Evolutionary conservation across 345 rosid species (phyloP).

Genomic region (Aurinia saxatilis): DNA sequence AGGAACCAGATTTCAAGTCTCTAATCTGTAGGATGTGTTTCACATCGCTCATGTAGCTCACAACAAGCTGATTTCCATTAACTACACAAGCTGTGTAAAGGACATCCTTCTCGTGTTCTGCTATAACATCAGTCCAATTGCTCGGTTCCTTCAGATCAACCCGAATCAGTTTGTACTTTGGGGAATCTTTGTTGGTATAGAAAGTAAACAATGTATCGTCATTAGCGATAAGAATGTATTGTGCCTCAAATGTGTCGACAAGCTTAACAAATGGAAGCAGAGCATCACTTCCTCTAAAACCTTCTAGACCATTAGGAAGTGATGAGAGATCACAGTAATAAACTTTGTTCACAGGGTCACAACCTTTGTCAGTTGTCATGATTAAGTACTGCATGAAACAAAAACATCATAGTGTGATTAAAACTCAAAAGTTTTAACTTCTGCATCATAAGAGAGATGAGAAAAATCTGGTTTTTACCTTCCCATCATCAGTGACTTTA

Average conservation of each 20-base stretch:
- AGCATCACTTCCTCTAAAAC: constrained; percentile 39
- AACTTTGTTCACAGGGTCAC: constrained; percentile 82
- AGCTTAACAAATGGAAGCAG: constrained; percentile 77
- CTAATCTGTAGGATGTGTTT: constrained; percentile 73
- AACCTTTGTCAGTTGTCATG: constrained; percentile 42
- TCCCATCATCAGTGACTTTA: constrained; percentile 75
- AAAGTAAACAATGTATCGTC: constrained; percentile 72
- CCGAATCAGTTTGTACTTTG: constrained; percentile 69
- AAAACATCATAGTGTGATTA: background rate
- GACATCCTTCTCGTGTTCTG: constrained; percentile 78
- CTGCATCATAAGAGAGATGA: background rate
- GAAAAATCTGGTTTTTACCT: constrained; percentile 41
- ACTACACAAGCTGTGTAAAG: constrained; percentile 62
- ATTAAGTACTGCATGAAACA: constrained; percentile 58
- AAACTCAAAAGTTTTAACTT: background rate
- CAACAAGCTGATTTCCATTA: constrained; percentile 57
- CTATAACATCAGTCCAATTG: constrained; percentile 64
- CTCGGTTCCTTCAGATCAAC: constrained; percentile 74
- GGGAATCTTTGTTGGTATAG: constrained; percentile 74
- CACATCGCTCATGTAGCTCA: constrained; percentile 84
- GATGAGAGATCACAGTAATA: constrained; percentile 65
- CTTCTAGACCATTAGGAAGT: constrained; percentile 58
- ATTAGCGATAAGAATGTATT: constrained; percentile 51
- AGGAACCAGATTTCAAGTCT: constrained; percentile 65
- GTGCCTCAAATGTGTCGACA: constrained; percentile 63